These are phyloP conservation scores for Aotearoamyces nothofagi DNA, from an alignment of 2,329 filamentous ascomycete genomes.

Conservation along the genomic window DNA sequence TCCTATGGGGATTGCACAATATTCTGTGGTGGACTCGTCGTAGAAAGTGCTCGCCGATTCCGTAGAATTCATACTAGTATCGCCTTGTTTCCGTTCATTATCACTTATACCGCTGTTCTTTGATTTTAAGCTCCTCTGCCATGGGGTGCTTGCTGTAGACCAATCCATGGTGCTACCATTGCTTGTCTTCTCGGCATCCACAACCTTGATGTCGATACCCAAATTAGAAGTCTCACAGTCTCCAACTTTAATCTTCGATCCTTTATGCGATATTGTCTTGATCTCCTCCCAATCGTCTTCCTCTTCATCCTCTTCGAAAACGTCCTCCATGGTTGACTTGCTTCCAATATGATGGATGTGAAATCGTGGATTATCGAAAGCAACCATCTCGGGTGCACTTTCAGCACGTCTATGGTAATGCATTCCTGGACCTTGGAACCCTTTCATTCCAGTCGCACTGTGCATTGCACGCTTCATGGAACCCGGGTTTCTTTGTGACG, in stretches of 20 bases:
- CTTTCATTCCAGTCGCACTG: conserved; percentile 57
- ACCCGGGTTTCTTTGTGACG: conserved; percentile 39
- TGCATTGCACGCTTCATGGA: conserved; percentile 54
- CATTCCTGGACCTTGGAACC: conserved; percentile 53
- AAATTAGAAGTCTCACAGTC: conserved; percentile 21
- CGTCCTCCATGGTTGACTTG: conserved; percentile 66
- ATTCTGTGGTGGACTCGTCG: conserved; percentile 27
- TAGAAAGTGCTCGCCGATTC: conserved; percentile 30
- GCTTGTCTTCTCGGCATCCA: conserved; percentile 25
- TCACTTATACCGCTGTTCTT: conserved; percentile 32
- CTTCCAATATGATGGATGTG: conserved; percentile 44
- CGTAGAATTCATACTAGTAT: conserved; percentile 28
- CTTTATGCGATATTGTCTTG: conserved; percentile 18
- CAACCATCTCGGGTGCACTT: conserved; percentile 64
- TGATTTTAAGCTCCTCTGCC: conserved; percentile 21
- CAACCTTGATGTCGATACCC: conserved; percentile 28
- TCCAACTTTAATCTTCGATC: conserved; percentile 20
- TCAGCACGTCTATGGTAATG: conserved; percentile 67
- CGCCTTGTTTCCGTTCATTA: conserved; percentile 20
- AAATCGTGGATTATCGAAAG: conserved; percentile 56
- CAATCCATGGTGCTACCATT: conserved; percentile 26
- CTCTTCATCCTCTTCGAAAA: conserved; percentile 75
- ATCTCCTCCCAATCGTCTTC: conserved; percentile 29
- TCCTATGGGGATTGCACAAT: conserved; percentile 23
- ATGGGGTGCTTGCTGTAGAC: conserved; percentile 18